phyloP scores from a whole-genome alignment of 73 alveolate species.

The Paraurostyla sp. region DNA sequence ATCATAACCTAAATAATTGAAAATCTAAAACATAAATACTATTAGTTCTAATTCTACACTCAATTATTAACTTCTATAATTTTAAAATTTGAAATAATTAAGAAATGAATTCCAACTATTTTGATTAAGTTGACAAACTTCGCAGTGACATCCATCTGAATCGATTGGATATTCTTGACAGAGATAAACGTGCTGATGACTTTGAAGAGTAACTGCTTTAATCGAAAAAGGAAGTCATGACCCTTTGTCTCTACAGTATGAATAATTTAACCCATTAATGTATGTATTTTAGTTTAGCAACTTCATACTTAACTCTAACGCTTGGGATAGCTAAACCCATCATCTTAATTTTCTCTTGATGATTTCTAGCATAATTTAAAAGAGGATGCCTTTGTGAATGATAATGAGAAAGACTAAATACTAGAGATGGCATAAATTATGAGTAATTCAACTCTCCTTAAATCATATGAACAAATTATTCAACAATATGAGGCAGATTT shows the following conservation, averaged over 20 bases:
- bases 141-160: slow-evolving; percentile 34
- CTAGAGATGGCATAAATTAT: slow-evolving; percentile 54
- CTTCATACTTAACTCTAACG: slow-evolving; percentile 14
- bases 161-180: slow-evolving; percentile 12
- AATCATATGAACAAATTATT: slow-evolving; percentile 69
- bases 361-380: slow-evolving; percentile 33
- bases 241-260: slow-evolving; percentile 50
- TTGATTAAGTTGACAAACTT: slow-evolving; percentile 29
- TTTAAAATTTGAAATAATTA: background rate
- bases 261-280: background rate
- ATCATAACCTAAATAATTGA: background rate
- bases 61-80: background rate
- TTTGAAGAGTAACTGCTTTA: slow-evolving; percentile 20
- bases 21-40: background rate
- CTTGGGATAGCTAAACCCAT: slow-evolving; percentile 18
- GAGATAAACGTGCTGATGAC: slow-evolving; percentile 28
- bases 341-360: slow-evolving; percentile 2
- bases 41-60: background rate
- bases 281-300: slow-evolving; percentile 8
- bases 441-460: slow-evolving; percentile 53
- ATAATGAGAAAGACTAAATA: slow-evolving; percentile 34
- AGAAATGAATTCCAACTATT: slow-evolving; percentile 21
- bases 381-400: slow-evolving; percentile 22
- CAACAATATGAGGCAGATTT: slow-evolving; percentile 55
- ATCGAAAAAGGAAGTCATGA: slow-evolving; percentile 44